Base-by-base conservation (phyloP, 2,329 filamentous ascomycete species). In the Aspergillus ochraceoroseus region DNA sequence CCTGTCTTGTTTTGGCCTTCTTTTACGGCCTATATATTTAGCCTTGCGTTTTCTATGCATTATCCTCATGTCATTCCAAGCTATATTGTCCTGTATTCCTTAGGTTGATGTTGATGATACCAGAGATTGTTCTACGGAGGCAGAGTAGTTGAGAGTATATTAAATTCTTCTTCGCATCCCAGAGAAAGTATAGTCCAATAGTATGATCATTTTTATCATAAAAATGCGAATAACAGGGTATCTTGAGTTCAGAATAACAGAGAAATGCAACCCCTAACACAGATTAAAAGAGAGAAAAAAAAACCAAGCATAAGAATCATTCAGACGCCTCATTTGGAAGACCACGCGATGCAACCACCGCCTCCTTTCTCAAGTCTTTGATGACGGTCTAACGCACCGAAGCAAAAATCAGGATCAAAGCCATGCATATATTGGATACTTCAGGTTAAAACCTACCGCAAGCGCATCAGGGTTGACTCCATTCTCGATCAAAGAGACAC, bases 401-500 rank as follows among this genome's bases (percentile, higher is more conserved):
- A 32, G n/a, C 19, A 17, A 28, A 23, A 43, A 33, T 46, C 32
- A 40, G 34, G 23, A n/a, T 29, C 15, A 29, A 30, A 5, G 25
- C 35, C 11, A 29, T 14, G n/a, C 3, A 28, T 9, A 15, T 13
- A 5, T 9, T 3, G 19, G 20, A 18, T 23, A 38, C 3, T 9
- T 15, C 23, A 4, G 27, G 13, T 1, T 32, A 14, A 12, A 47
- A 70, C 87, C 59, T 75, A 96, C 92, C 15, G 90, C 89, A 20
- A 98, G 72, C 1, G 90, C 92, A 63, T 96, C 90, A 0, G 92
- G 92, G 60, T 95, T 95, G 19, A 96, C 87, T 9, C 92, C 92
- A 59, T 95, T 95, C 67, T 98, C 92, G 54, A 98, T 94, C 65
- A 98, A 77, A 38, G 88, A 95, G 45, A 96, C 90, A 66, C 92